A percentile compares a stretch with the other conserved stretches of the same genome.
These are phyloP conservation scores for Onygenales sp. DNA, from an alignment of 2,329 filamentous ascomycete genomes.

Conservation along the genomic window DNA sequence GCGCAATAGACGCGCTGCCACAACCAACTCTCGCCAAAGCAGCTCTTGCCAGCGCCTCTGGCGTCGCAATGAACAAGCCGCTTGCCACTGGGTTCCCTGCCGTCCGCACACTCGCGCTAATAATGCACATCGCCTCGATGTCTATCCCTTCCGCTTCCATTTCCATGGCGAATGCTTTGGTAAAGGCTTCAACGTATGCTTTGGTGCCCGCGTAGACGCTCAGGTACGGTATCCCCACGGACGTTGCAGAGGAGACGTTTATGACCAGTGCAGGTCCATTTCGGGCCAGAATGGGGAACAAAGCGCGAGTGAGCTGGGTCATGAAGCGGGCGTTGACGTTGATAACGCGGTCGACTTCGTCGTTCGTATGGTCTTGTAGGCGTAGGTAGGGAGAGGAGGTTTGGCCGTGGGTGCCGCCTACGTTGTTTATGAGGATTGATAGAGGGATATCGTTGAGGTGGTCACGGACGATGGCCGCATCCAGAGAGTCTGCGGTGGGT, in stretches of 20 bases:
- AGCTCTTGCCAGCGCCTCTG: background rate
- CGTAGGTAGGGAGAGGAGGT: conserved; percentile 12
- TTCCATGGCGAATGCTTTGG: conserved; percentile 34
- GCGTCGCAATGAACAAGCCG: conserved; percentile 20
- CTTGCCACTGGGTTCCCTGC: conserved; percentile 15
- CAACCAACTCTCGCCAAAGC: background rate
- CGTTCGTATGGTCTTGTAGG: conserved; percentile 23
- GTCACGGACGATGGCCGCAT: conserved; percentile 13
- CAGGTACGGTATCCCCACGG: conserved; percentile 39
- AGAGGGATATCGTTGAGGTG: conserved; percentile 33
- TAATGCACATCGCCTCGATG: conserved; percentile 32
- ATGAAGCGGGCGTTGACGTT: conserved; percentile 44
- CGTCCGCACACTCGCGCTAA: conserved; percentile 24
- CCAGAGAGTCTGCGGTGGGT: conserved; percentile 11
- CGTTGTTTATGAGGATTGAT: conserved; percentile 50
- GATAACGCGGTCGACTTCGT: conserved; percentile 34
- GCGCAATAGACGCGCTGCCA: background rate
- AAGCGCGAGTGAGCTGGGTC: conserved; percentile 36
- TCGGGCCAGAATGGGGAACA: conserved; percentile 37
- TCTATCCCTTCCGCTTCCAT: conserved; percentile 26
- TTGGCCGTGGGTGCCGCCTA: conserved; percentile 32
- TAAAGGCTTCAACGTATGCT: conserved; percentile 35
- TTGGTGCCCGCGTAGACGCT: conserved; percentile 39
- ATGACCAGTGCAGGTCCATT: conserved; percentile 39
- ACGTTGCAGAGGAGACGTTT: conserved; percentile 41